A percentile compares a stretch with the other conserved stretches of the same genome.
phyloP scores from a whole-genome alignment of 352 stramenopile species.

The Phytopythium sindhum region DNA sequence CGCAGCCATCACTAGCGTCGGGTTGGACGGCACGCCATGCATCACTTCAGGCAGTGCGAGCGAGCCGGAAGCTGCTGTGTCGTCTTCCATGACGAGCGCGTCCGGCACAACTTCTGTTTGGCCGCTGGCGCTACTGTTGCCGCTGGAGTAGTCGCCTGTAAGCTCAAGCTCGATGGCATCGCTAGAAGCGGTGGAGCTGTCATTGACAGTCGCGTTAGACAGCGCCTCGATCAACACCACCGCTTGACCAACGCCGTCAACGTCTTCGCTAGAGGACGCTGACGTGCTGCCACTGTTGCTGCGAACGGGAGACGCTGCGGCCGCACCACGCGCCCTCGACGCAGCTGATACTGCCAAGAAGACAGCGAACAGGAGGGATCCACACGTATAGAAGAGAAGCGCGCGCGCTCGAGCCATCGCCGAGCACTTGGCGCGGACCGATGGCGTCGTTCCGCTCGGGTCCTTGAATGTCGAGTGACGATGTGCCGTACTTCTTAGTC shows the following conservation, averaged over 20 bases:
- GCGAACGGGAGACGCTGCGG: neutral
- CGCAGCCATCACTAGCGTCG: constrained; percentile 50
- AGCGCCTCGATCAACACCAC: neutral
- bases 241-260: neutral
- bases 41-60: constrained; percentile 18
- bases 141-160: too few species aligned
- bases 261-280: neutral
- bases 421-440: too few species aligned
- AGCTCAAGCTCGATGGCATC: neutral
- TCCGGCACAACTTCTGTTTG: neutral
- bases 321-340: neutral
- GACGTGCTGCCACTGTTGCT: neutral
- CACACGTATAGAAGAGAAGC: neutral
- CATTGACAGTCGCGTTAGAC: too few species aligned
- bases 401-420: neutral
- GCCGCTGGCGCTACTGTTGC: neutral
- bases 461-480: too few species aligned
- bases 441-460: too few species aligned
- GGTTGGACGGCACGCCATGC: constrained; percentile 62
- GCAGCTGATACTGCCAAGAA: neutral
- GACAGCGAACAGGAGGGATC: neutral
- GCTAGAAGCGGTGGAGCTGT: neutral
- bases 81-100: constrained; percentile 1
- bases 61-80: neutral
- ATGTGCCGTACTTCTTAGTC: too few species aligned